These are phyloP conservation scores for Boechera retrofracta DNA, from an alignment of 345 rosid genomes.

Conservation along the genomic window DNA sequence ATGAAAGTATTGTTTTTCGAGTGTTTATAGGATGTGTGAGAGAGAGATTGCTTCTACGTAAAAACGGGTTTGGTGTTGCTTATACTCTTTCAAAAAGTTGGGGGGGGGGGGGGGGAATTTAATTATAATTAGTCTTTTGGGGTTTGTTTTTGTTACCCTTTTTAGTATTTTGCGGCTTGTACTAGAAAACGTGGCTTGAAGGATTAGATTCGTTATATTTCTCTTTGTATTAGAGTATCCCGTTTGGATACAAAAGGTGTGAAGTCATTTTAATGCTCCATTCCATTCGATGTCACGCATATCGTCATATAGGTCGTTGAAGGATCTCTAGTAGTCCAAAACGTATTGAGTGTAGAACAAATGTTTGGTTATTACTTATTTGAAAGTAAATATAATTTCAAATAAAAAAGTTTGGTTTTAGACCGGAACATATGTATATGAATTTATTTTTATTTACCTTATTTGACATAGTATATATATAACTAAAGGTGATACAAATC, in stretches of 20 bases:
- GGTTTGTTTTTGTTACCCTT: conserved; percentile 36
- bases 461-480: too few species aligned
- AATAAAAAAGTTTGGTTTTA: not conserved
- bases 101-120: conserved; percentile 29
- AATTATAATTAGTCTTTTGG: conserved; percentile 10
- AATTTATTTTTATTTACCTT: not conserved
- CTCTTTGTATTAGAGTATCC: conserved; percentile 17
- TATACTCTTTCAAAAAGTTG: conserved; percentile 45
- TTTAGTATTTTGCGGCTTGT: conserved; percentile 25
- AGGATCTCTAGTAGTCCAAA: conserved; percentile 2
- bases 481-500: too few species aligned
- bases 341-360: conserved; percentile 17
- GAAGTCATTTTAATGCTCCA: conserved; percentile 19
- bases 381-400: not conserved
- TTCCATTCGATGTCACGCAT: conserved; percentile 37
- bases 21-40: conserved; percentile 27
- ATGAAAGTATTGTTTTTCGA: conserved; percentile 11
- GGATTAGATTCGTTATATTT: conserved; percentile 34
- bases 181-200: conserved; percentile 42
- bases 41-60: conserved; percentile 41
- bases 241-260: conserved; percentile 26
- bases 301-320: conserved; percentile 21
- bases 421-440: not conserved
- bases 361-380: conserved; percentile 1
- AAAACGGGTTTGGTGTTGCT: conserved; percentile 46